Base-by-base conservation (phyloP, 2,329 filamentous ascomycete species). In the Venturia oleaginea region DNA sequence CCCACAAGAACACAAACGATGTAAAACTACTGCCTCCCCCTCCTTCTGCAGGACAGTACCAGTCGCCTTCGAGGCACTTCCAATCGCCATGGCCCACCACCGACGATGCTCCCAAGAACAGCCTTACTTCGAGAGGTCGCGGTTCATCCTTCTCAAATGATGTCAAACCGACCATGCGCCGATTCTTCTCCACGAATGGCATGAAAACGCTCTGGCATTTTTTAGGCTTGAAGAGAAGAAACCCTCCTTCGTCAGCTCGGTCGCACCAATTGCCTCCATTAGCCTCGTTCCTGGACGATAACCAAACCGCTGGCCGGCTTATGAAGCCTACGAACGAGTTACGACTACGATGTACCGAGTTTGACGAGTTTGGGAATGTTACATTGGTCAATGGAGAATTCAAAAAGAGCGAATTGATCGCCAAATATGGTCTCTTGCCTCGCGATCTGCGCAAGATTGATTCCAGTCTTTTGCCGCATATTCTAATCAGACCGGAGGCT, bases 401-500 rank as follows among this genome's bases (percentile, higher is more conserved):
- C 77, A 95, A 94, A 78, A 99, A 99, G 82, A 94, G 87, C 71
- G 94, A 99, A 78, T 81, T 99, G 59, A 97, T 97, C 75, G 92
- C 92, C 63, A 97, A 94, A 90, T 97, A 96, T 74, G 92, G 92
- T 51, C 83, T 97, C 32, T 83, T 97, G 60, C 93, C 94, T 64
- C 92, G 94, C 67, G 94, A 99, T 79, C 81, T 99, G 65, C 90
- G 94, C 71, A 99, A 99, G 78, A 97, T 99, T 72, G 94, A 99
- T 75, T 97, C 92, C 17, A 96, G 91, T 65, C 90, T 95, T 66
- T 84, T 99, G 27, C 94, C 94, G 10, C 92, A 97, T 72, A 97
- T 99, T 65, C 87, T 97, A 68, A 87, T 99, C 68, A 91, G 94
- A 40, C 92, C 91, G 7, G 92, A 90, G 8, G 91, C 93, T 4